A percentile compares a stretch with the other conserved stretches of the same genome.
Conservation (phyloP, 441 rosid species). For the Mallotus repandus region DNA sequence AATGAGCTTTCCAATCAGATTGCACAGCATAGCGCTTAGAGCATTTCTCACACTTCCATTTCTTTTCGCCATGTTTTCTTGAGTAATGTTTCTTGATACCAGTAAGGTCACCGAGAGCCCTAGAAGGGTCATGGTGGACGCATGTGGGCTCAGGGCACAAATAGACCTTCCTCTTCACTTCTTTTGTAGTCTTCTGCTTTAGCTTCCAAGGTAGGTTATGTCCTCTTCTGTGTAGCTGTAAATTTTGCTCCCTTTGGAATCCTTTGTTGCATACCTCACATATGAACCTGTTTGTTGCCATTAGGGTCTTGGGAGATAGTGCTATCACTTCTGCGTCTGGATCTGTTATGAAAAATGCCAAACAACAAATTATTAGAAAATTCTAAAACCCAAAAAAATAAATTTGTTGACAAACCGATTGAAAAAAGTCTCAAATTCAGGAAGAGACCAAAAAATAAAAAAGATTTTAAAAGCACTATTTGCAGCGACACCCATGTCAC, state of each 20-base stretch:
- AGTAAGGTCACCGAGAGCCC: slow-evolving; percentile 94
- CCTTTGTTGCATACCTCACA: slow-evolving; percentile 98
- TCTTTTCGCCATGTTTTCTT: slow-evolving; percentile 88
- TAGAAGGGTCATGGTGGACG: slow-evolving; percentile 93
- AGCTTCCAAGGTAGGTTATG: slow-evolving; percentile 97
- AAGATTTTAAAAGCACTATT: neutral
- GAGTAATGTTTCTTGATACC: slow-evolving; percentile 91
- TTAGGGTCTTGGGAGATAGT: slow-evolving; percentile 85
- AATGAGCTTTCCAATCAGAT: slow-evolving; percentile 97
- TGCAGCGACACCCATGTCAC: slow-evolving; percentile 11
- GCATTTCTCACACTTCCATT: slow-evolving; percentile 94
- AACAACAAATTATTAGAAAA: slow-evolving; percentile 29
- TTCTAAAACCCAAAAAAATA: neutral
- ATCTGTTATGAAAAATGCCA: slow-evolving; percentile 47
- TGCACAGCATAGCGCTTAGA: slow-evolving; percentile 91
- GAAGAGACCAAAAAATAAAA: neutral
- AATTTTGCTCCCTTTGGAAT: slow-evolving; percentile 91
- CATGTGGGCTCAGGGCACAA: slow-evolving; percentile 95
- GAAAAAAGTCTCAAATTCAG: neutral
- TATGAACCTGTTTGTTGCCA: slow-evolving; percentile 94
- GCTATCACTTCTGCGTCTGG: slow-evolving; percentile 93
- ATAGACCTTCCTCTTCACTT: slow-evolving; percentile 83
- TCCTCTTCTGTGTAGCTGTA: slow-evolving; percentile 95
- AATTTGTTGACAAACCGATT: neutral
- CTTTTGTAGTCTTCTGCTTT: slow-evolving; percentile 74